Percentiles rank a stretch among this genome's conserved stretches.
These are phyloP conservation scores for Verbena officinalis DNA, from an alignment of 257 asterid species.

Conservation along the genomic window DNA sequence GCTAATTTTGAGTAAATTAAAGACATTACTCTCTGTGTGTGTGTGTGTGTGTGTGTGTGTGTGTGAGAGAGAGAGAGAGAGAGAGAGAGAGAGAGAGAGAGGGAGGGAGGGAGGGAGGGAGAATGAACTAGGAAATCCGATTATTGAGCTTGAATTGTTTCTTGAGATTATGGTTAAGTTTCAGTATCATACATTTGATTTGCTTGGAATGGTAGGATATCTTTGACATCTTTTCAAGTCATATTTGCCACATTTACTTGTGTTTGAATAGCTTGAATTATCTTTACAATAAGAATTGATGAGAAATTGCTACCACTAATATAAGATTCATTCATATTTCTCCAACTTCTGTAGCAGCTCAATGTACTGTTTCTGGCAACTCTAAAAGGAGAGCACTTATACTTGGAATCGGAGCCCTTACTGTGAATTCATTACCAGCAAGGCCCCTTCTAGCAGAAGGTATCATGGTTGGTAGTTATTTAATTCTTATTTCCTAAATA, in stretches of 20 bases:
- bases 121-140: too few relatives aligned
- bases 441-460: conserved; percentile 75
- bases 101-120: too few relatives aligned
- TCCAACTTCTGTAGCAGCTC: conserved; percentile 21
- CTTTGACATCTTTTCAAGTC: too few relatives aligned
- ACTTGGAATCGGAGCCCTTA: conserved; percentile 62
- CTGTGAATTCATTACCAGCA: conserved; percentile 44
- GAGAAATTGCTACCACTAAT: background rate
- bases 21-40: background rate
- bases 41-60: background rate
- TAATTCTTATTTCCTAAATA: background rate
- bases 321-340: background rate
- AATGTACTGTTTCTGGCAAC: conserved; percentile 38
- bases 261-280: too few relatives aligned
- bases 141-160: too few relatives aligned
- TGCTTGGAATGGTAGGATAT: too few relatives aligned
- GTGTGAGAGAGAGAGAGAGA: too few relatives aligned
- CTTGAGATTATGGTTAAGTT: too few relatives aligned
- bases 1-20: background rate
- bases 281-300: too few relatives aligned
- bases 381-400: conserved; percentile 55
- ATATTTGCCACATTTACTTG: too few relatives aligned
- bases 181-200: too few relatives aligned
- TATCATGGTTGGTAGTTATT: conserved; percentile 23
- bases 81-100: too few relatives aligned